Conservation (phyloP, 176 grass and related monocot species). For the Aegilops tauschii region DNA sequence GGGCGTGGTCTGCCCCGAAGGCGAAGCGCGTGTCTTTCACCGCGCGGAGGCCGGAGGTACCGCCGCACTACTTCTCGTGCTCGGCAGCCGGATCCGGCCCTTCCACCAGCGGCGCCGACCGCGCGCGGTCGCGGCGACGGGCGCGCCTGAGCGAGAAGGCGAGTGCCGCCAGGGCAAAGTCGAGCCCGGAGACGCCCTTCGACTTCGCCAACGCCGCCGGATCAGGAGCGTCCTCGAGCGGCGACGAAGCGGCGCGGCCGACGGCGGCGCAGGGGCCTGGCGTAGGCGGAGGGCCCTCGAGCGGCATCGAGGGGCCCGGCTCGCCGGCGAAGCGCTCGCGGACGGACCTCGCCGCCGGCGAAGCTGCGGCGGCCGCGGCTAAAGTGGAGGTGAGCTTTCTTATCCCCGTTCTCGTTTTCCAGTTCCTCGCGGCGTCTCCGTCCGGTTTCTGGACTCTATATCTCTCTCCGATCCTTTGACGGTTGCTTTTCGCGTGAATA, state of each 20-base stretch:
- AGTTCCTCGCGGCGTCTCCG: background rate
- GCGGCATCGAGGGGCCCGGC: constrained; percentile 6
- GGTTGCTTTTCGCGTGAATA: too few relatives aligned
- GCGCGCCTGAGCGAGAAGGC: background rate
- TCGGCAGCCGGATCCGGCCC: background rate
- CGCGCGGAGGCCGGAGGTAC: background rate
- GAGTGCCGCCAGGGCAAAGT: background rate
- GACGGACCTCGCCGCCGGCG: too few relatives aligned
- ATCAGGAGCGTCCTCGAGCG: constrained; percentile 25
- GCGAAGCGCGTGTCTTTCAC: background rate
- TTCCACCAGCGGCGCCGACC: background rate
- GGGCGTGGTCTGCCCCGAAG: background rate
- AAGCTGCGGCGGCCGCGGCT: background rate
- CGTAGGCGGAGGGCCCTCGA: background rate
- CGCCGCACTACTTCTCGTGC: too few relatives aligned
- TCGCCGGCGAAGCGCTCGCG: constrained; percentile 13
- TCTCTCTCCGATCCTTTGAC: too few relatives aligned
- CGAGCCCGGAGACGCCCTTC: constrained; percentile 25
- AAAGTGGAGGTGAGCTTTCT: background rate
- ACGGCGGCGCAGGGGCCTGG: background rate
- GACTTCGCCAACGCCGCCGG: constrained; percentile 18
- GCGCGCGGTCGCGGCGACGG: background rate
- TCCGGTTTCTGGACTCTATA: background rate
- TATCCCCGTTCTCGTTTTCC: background rate
- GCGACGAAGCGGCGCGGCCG: background rate